Conservation (phyloP, 179 eudicot genomes). For the Silene noctiflora region DNA sequence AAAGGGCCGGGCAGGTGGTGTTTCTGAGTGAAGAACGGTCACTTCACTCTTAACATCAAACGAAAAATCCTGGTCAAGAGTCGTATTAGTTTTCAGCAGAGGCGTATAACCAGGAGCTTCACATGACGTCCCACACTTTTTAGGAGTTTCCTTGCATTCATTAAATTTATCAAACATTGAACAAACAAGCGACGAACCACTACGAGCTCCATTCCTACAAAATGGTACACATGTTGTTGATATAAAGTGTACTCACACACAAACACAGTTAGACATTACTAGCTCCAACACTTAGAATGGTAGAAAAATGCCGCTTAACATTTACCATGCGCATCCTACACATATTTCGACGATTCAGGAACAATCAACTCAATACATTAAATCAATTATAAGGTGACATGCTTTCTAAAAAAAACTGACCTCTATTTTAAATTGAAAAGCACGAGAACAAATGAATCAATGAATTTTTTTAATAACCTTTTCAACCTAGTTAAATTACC, state of each 20-base stretch:
- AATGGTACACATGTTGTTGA: background rate
- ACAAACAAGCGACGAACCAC: conserved; percentile 25
- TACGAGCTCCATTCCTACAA: conserved; percentile 43
- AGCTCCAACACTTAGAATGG: background rate
- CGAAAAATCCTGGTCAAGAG: conserved; percentile 16
- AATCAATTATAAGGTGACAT: background rate
- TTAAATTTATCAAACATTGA: conserved; percentile 37
- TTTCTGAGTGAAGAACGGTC: conserved; percentile 57
- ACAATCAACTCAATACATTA: background rate
- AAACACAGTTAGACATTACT: background rate
- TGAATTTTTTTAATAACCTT: background rate
- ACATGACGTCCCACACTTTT: conserved; percentile 24
- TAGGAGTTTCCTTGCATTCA: conserved; percentile 32
- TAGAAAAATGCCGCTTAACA: background rate
- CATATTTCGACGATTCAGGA: background rate
- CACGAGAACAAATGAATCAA: background rate
- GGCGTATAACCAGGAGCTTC: conserved; percentile 21
- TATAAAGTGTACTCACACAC: background rate
- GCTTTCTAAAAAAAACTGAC: background rate
- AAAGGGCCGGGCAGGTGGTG: conserved; percentile 62
- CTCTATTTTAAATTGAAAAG: too few relatives aligned
- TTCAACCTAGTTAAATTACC: background rate
- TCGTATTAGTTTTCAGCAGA: conserved; percentile 23
- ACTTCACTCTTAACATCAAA: conserved; percentile 31
- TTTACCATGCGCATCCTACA: background rate